Conservation (phyloP, 2,329 filamentous ascomycete genomes). For the Juglanconis sp. region DNA sequence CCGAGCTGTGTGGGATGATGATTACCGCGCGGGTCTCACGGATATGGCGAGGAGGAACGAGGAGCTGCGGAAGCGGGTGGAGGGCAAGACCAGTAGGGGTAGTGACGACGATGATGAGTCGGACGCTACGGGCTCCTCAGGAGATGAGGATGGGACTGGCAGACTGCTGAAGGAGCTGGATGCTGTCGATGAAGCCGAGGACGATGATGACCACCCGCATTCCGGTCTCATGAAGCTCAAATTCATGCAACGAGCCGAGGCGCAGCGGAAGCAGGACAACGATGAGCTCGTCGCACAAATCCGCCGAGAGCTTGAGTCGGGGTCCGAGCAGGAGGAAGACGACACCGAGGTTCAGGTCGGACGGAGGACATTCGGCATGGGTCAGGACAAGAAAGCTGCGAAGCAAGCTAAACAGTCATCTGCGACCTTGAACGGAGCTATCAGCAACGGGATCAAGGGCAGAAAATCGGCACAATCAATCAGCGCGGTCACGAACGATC, state of each 20-base stretch:
- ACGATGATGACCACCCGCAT: constrained; percentile 50
- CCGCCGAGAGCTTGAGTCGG: constrained; percentile 67
- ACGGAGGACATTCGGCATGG: constrained; percentile 64
- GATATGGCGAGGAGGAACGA: constrained; percentile 83
- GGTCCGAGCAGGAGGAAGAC: constrained; percentile 47
- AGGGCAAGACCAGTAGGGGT: constrained; percentile 53
- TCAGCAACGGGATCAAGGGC: constrained; percentile 16
- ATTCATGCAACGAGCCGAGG: constrained; percentile 92
- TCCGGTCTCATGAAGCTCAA: constrained; percentile 78
- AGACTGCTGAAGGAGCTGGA: constrained; percentile 48
- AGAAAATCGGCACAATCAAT: background rate
- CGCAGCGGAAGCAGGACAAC: constrained; percentile 72
- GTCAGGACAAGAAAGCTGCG: constrained; percentile 29
- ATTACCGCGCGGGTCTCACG: constrained; percentile 71
- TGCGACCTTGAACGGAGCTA: background rate
- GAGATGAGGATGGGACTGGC: constrained; percentile 51
- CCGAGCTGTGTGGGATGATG: constrained; percentile 82
- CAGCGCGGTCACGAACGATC: background rate
- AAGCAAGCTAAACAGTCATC: constrained; percentile 26
- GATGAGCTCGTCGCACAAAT: constrained; percentile 72
- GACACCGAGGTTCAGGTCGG: constrained; percentile 61
- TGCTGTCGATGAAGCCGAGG: constrained; percentile 38
- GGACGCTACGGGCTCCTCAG: constrained; percentile 55
- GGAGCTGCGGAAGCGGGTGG: constrained; percentile 74
- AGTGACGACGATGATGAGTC: constrained; percentile 38